Evolutionary conservation across 495 filamentous ascomycete genomes (phyloP), one percentile per base, ranked within the genome.

Genomic region (Trichoderma parareesei): DNA sequence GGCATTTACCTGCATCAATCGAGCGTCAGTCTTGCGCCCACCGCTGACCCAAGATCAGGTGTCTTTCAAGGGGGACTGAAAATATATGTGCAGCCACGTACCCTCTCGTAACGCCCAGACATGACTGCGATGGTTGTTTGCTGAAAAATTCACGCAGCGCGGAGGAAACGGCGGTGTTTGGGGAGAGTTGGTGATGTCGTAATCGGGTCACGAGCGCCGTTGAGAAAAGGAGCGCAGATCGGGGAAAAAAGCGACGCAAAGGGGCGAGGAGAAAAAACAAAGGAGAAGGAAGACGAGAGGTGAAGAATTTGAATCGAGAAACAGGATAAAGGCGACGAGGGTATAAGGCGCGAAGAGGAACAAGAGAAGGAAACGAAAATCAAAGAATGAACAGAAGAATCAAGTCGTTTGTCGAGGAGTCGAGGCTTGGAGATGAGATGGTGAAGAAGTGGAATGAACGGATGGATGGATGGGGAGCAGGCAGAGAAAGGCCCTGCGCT

Each of bases 21-120:
- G 10, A 33, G 14, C 5, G 62, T 49, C n/a, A 66, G 33, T 44
- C 14, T 60, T 16, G 11, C 16, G 69, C 48, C 66, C 73, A 65
- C 27, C 27, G 27, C 2, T 27, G 27, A 27, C 27, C 27, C 1
- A 27, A 27, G 27, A 27, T 27, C 27, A 27, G 27, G 27, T 27
- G 27, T 27, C 27, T 27, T 27, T 27, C 27, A 27, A 27, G 27
- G 27, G 27, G 27, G 27, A 27, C 27, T 27, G 27, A 27, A 27
- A 27, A 27, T 27, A 27, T 27, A 57, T 37, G 27, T 4, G 5
- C n/a, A 42, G 6, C 6, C 35, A 78, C 87, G 65, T 84, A 94
- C 91, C 82, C 90, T 81, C 76, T 93, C 88, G 77, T 97, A 97
- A 65, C 89, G 87, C 79, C 91, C 90, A 72, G 89, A 81, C 82